Conservation (phyloP, 306 rosid species). For the Albizia julibrissin region DNA sequence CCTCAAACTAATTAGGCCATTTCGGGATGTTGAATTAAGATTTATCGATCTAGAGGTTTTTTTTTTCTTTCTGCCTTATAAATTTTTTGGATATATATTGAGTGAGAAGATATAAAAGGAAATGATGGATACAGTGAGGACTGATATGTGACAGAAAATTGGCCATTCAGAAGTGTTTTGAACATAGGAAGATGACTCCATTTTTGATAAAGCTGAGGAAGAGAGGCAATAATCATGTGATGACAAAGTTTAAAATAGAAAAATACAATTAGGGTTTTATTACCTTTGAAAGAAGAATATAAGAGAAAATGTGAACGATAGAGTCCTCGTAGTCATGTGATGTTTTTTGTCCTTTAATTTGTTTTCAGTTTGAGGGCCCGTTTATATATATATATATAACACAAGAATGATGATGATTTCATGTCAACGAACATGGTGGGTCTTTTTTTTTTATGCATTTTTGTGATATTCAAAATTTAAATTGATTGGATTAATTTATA, state of each 20-base stretch:
- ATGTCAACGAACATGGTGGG: background rate
- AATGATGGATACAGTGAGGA: background rate
- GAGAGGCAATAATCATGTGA: background rate
- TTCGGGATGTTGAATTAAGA: too few species aligned
- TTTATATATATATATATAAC: background rate
- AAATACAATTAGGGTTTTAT: background rate
- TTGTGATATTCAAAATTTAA: too few species aligned
- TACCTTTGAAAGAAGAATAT: background rate
- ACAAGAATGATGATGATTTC: background rate
- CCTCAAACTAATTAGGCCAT: too few species aligned
- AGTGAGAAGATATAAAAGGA: background rate
- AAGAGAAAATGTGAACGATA: background rate
- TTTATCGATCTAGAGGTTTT: too few species aligned
- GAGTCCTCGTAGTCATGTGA: constrained; percentile 4
- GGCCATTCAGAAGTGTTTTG: constrained; percentile 1
- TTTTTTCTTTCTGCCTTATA: background rate
- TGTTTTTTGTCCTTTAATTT: background rate
- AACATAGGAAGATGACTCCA: background rate
- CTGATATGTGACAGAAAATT: background rate
- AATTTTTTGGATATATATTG: background rate
- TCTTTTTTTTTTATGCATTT: too few species aligned
- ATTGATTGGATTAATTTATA: too few species aligned
- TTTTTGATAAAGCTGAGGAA: background rate
- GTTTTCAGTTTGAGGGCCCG: background rate
- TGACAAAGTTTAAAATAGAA: background rate